Evolutionary conservation across 192 early-diverging fungal genomes (phyloP).

Genomic region (Funneliformis geosporum): DNA sequence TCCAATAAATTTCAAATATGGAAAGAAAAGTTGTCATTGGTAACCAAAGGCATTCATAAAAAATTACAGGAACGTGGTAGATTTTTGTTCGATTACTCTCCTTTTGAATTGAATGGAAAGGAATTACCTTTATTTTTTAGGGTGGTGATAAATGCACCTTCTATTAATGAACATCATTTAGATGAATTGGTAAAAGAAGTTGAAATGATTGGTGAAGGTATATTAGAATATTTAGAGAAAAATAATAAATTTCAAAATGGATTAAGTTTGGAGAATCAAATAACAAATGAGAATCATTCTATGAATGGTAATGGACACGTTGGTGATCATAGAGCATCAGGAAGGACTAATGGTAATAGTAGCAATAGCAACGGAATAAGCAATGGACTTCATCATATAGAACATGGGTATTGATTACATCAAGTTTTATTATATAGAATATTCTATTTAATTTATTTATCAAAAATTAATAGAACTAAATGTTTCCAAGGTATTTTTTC

Average conservation of each 20-base stretch:
- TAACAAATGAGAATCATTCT: not conserved
- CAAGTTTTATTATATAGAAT: too few relatives aligned
- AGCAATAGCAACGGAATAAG: too few relatives aligned
- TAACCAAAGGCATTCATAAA: slow-evolving; percentile 49
- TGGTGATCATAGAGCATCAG: not conserved
- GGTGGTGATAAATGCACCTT: slow-evolving; percentile 69
- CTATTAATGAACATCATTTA: slow-evolving; percentile 54
- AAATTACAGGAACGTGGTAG: slow-evolving; percentile 48
- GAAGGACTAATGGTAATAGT: not conserved
- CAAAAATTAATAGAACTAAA: too few relatives aligned
- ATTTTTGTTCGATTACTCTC: slow-evolving; percentile 76
- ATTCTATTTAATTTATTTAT: too few relatives aligned
- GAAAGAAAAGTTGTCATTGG: slow-evolving; percentile 44
- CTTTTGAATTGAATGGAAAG: slow-evolving; percentile 26
- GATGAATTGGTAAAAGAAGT: slow-evolving; percentile 55
- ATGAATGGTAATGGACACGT: not conserved
- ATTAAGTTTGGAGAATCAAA: not conserved
- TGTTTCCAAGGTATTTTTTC: too few relatives aligned
- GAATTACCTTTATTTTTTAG: slow-evolving; percentile 68
- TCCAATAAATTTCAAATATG: slow-evolving; percentile 30
- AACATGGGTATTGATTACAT: too few relatives aligned
- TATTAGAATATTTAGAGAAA: slow-evolving; percentile 14
- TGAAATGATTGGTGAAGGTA: slow-evolving; percentile 46
- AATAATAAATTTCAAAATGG: not conserved
- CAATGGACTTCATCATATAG: too few relatives aligned